phyloP scores from a whole-genome alignment of 805 yeast genomes.

The Dipodascopsis tothii region DNA sequence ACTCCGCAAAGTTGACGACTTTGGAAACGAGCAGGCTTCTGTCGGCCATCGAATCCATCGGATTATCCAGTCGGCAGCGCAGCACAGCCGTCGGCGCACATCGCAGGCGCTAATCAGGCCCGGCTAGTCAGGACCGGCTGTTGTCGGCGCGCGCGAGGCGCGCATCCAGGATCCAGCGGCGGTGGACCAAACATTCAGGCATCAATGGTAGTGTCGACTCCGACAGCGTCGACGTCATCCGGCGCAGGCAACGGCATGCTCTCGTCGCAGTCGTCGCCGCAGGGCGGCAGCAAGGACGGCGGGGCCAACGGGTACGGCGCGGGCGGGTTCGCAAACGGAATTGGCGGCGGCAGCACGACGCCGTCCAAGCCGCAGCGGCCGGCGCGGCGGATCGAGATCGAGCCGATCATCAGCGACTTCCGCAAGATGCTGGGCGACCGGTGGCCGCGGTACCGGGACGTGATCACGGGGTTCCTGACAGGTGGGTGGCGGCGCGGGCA shows the following conservation, averaged over 20 bases:
- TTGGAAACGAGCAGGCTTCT: too few species aligned
- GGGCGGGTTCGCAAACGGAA: background rate
- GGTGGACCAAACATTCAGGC: too few species aligned
- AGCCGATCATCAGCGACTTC: constrained; percentile 60
- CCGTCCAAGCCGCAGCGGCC: constrained; percentile 24
- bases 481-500: constrained; percentile 4
- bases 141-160: too few species aligned
- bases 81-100: too few species aligned
- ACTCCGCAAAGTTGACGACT: too few species aligned
- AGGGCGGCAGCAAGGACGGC: background rate
- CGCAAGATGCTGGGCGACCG: constrained; percentile 64
- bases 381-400: constrained; percentile 49
- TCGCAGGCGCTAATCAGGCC: too few species aligned
- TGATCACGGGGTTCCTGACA: constrained; percentile 60
- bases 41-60: too few species aligned
- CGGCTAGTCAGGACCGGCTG: too few species aligned
- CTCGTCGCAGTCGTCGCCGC: background rate
- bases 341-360: constrained; percentile 4
- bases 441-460: constrained; percentile 82
- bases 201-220: too few species aligned
- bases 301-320: background rate
- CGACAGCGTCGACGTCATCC: too few species aligned
- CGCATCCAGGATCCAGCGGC: too few species aligned
- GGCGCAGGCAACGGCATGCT: background rate
- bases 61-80: too few species aligned